Conservation (phyloP, 2,329 filamentous ascomycete species). For the Trichoderma pleuroti region DNA sequence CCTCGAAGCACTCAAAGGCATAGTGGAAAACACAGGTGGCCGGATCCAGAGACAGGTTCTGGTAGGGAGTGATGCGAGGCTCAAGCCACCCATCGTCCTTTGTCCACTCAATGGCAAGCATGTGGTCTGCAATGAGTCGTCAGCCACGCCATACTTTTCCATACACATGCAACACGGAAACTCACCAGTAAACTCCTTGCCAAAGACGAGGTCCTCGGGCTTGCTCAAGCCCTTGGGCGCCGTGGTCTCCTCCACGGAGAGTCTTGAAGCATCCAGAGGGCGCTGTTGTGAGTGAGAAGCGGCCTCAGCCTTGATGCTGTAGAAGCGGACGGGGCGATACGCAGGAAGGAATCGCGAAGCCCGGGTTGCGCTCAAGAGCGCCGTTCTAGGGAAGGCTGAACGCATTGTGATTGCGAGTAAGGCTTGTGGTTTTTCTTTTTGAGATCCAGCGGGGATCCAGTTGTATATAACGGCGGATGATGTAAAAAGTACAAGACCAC, state of each 20-base stretch:
- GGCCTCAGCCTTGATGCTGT: conserved; percentile 52
- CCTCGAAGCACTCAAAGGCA: conserved; percentile 96
- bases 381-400: conserved; percentile 31
- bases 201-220: conserved; percentile 82
- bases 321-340: conserved; percentile 35
- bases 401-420: conserved; percentile 26
- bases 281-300: conserved; percentile 53
- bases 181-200: conserved; percentile 80
- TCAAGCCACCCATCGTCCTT: conserved; percentile 76
- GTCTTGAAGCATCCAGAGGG: conserved; percentile 72
- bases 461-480: neutral
- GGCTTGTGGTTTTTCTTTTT: neutral
- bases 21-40: conserved; percentile 98
- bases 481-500: neutral
- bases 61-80: conserved; percentile 85
- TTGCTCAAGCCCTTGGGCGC: conserved; percentile 72
- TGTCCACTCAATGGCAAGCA: conserved; percentile 94
- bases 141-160: neutral
- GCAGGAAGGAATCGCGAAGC: conserved; percentile 36
- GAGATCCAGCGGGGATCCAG: neutral
- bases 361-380: conserved; percentile 33
- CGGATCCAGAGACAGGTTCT: conserved; percentile 94
- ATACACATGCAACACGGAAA: neutral
- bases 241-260: conserved; percentile 70
- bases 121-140: conserved; percentile 66